Conservation (phyloP, 768 basidiomycete species). For the Phlebiopsis gigantea region DNA sequence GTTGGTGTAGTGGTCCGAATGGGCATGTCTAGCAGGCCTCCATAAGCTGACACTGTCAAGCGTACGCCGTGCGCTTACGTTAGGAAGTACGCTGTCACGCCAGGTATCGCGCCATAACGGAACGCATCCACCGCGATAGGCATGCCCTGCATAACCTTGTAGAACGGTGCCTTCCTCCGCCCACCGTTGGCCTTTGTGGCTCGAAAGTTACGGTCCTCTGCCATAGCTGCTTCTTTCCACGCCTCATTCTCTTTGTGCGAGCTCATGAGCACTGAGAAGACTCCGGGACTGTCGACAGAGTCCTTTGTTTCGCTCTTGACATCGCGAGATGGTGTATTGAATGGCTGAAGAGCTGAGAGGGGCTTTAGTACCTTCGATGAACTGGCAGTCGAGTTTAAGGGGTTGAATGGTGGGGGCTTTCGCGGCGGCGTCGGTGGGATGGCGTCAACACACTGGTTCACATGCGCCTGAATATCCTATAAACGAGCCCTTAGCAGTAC, state of each 20-base stretch:
- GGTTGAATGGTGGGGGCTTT: conserved; percentile 3
- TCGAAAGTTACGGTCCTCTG: conserved; percentile 43
- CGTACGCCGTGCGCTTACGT: conserved; percentile 51
- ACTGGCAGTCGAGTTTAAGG: conserved; percentile 1
- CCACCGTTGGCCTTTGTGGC: conserved; percentile 42
- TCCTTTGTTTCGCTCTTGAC: background rate
- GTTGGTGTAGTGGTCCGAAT: conserved; percentile 96
- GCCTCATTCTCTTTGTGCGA: conserved; percentile 72
- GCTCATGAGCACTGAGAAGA: conserved; percentile 88
- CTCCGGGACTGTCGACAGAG: conserved; percentile 15
- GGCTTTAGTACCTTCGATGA: background rate
- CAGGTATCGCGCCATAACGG: conserved; percentile 87
- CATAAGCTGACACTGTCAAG: conserved; percentile 2
- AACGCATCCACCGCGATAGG: conserved; percentile 98
- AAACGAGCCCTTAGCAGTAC: conserved; percentile 4
- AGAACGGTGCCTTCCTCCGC: conserved; percentile 84
- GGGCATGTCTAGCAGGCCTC: conserved; percentile 69
- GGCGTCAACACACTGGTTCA: conserved; percentile 52
- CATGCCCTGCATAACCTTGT: conserved; percentile 95
- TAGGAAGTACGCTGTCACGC: conserved; percentile 85
- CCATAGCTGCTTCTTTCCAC: conserved; percentile 75
- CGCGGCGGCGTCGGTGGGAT: conserved; percentile 4
- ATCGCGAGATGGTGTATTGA: conserved; percentile 8
- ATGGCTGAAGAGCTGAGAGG: background rate
- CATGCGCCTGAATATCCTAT: conserved; percentile 49